These are phyloP conservation scores for Gryganskiella cystojenkinii DNA, from an alignment of 192 early-diverging fungal genomes.

Conservation along the genomic window DNA sequence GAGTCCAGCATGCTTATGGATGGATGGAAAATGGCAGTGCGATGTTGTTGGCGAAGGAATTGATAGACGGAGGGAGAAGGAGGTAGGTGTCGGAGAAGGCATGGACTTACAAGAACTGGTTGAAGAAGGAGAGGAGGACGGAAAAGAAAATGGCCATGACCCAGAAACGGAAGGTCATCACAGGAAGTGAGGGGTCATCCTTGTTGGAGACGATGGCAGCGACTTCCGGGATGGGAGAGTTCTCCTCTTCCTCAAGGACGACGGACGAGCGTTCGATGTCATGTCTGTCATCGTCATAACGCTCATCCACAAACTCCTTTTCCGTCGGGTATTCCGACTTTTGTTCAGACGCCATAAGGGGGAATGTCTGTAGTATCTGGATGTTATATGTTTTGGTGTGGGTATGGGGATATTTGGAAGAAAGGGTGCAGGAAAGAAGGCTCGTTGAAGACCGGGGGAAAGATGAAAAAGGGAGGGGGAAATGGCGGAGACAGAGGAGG, in stretches of 20 bases:
- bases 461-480: neutral
- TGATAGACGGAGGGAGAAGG: neutral
- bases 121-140: slow-evolving; percentile 29
- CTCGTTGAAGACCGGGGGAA: neutral
- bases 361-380: slow-evolving; percentile 43
- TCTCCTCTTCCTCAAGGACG: slow-evolving; percentile 35
- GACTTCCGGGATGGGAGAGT: slow-evolving; percentile 48
- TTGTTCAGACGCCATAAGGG: slow-evolving; percentile 7
- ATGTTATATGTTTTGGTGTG: slow-evolving; percentile 49
- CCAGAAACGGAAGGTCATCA: slow-evolving; percentile 63
- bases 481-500: neutral
- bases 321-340: slow-evolving; percentile 25
- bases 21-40: neutral
- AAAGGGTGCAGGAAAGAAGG: neutral
- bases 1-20: neutral
- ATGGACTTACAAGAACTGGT: slow-evolving; percentile 39
- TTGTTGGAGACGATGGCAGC: slow-evolving; percentile 49
- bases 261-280: slow-evolving; percentile 36
- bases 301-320: slow-evolving; percentile 30
- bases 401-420: no score
- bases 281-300: no score
- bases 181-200: slow-evolving; percentile 57
- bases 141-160: slow-evolving; percentile 44
- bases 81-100: neutral
- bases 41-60: no score